phyloP scores from a whole-genome alignment of 1,139 yeast species.

The Yamadazyma siamensis region DNA sequence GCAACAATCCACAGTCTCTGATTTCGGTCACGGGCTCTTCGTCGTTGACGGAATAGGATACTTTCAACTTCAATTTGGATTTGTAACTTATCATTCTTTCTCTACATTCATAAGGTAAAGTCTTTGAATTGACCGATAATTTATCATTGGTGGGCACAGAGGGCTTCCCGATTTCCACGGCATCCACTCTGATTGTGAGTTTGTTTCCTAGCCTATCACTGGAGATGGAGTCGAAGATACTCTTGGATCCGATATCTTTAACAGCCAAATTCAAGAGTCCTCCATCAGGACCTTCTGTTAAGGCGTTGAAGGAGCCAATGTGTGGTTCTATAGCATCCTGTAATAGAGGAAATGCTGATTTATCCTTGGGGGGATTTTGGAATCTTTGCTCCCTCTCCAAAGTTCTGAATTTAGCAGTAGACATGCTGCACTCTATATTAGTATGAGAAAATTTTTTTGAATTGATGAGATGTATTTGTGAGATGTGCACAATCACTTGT shows the following conservation, averaged over 20 bases:
- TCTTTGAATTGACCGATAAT: constrained; percentile 72
- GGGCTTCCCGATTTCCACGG: constrained; percentile 86
- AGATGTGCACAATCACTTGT: constrained; percentile 1
- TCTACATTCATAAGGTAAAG: constrained; percentile 87
- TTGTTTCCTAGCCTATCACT: constrained; percentile 76
- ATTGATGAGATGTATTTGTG: constrained; percentile 9
- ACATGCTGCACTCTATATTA: constrained; percentile 4
- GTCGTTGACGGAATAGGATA: constrained; percentile 83
- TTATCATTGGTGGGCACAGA: constrained; percentile 71
- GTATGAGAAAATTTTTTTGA: constrained; percentile 10
- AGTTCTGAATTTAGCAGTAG: constrained; percentile 64
- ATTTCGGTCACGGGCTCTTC: constrained; percentile 78
- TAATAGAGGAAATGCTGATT: constrained; percentile 76
- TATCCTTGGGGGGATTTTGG: constrained; percentile 84
- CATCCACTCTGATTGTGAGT: constrained; percentile 72
- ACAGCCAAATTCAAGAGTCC: constrained; percentile 85
- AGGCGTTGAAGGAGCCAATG: constrained; percentile 92
- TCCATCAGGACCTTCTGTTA: constrained; percentile 82
- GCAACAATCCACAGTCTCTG: constrained; percentile 89
- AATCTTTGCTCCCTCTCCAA: constrained; percentile 84
- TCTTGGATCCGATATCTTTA: constrained; percentile 81
- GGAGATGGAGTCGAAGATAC: constrained; percentile 67
- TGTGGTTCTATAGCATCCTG: constrained; percentile 93
- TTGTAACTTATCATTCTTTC: constrained; percentile 81
- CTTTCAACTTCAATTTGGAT: constrained; percentile 70